Evolutionary conservation across 1,284 basidiomycete species (phyloP).

Genomic region (Rhodotorula sp.): DNA sequence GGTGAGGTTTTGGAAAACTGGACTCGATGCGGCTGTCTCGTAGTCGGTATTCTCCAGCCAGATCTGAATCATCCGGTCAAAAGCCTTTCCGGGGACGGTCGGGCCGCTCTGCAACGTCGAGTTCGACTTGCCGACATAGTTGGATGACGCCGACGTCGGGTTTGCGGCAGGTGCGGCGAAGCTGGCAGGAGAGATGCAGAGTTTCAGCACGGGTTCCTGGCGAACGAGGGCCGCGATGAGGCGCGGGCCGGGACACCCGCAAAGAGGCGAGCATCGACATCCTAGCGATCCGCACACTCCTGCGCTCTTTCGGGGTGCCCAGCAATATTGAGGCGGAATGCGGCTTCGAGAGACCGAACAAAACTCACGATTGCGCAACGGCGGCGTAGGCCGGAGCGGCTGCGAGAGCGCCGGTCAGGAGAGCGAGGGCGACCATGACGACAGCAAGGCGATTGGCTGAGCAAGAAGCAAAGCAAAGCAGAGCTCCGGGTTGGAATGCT

Average conservation of each 20-base stretch:
- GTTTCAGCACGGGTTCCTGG: background rate
- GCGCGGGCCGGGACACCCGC: background rate
- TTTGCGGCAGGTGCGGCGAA: conserved; percentile 52
- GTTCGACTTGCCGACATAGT: conserved; percentile 53
- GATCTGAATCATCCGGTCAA: conserved; percentile 50
- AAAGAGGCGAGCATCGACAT: too few relatives aligned
- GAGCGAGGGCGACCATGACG: background rate
- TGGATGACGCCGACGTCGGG: conserved; percentile 48
- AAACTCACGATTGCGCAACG: conserved; percentile 44
- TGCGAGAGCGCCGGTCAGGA: conserved; percentile 8
- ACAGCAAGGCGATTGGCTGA: background rate
- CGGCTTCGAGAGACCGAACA: background rate
- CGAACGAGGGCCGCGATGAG: background rate
- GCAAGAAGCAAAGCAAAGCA: background rate
- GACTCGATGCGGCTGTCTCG: conserved; percentile 46
- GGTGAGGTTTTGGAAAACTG: conserved; percentile 57
- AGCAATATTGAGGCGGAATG: too few relatives aligned
- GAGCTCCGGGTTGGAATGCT: background rate
- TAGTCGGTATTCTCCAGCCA: conserved; percentile 63
- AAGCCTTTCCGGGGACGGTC: conserved; percentile 54
- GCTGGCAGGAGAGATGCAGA: background rate
- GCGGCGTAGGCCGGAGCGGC: conserved; percentile 24
- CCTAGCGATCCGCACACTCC: background rate
- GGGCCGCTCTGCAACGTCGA: conserved; percentile 50
- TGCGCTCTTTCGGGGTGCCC: too few relatives aligned